phyloP scores from a whole-genome alignment of 2,329 filamentous ascomycete species.

The Talaromyces sp. region DNA sequence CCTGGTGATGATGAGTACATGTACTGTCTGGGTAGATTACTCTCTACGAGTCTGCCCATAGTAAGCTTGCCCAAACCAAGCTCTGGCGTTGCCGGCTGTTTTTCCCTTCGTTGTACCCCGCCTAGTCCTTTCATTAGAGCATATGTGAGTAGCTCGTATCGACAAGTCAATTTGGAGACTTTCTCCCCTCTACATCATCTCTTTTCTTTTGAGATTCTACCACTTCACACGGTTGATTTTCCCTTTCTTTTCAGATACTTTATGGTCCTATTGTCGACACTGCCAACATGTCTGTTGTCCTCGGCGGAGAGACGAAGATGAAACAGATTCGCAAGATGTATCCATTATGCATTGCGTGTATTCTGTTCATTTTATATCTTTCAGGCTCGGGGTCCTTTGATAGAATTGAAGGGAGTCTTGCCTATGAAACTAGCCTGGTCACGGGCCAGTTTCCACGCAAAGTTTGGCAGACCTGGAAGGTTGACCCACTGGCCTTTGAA shows the following conservation, averaged over 20 bases:
- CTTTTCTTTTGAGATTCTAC: background rate
- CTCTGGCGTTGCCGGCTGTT: background rate
- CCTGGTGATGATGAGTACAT: background rate
- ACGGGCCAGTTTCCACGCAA: slow-evolving; percentile 55
- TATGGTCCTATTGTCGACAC: background rate
- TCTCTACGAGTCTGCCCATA: background rate
- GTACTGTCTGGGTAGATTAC: background rate
- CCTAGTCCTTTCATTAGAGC: background rate
- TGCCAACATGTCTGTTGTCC: background rate
- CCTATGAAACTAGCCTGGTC: slow-evolving; percentile 15
- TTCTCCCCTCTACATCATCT: background rate
- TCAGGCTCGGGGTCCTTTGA: slow-evolving; percentile 39
- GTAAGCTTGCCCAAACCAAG: background rate
- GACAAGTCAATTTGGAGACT: background rate
- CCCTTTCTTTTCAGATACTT: background rate
- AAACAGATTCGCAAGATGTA: slow-evolving; percentile 47
- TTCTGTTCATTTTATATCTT: slow-evolving; percentile 44
- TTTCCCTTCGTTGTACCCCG: background rate
- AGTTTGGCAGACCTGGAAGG: slow-evolving; percentile 75
- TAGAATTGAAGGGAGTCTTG: slow-evolving; percentile 17
- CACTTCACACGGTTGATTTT: background rate
- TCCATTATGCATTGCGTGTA: slow-evolving; percentile 41
- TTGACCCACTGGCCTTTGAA: slow-evolving; percentile 62
- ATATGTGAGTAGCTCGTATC: background rate
- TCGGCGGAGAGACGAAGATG: slow-evolving; percentile 3